Base-by-base conservation (phyloP, 805 yeast species). In the Ogataea wickerhamii region DNA sequence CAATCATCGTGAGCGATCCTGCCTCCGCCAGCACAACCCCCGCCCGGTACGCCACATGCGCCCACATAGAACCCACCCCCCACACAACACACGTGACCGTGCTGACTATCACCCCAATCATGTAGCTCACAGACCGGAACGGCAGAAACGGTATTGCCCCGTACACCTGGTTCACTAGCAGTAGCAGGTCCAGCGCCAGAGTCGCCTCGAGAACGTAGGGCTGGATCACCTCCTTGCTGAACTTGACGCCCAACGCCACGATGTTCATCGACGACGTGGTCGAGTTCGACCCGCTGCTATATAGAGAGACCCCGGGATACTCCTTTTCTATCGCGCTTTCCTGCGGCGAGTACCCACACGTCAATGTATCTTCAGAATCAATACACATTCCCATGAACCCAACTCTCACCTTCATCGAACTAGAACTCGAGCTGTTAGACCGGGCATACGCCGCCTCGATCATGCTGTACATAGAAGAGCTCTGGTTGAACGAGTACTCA, bases 31-130 rank as follows among this genome's bases (percentile, higher is more conserved):
- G 51, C n/a, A 53, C 47, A 6, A 53, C 48, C 4, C 74, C 68
- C 2, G 80, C 61, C 26, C 62, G 63, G 0, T 70, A 66, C 0
- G 82, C 82, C 35, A 79, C 76, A 48, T 76, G 78, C 34, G 71
- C 71, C 65, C 83, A 71, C 74, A 80, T 78, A 1, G 84, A 66
- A 2, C 84, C 84, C 20, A 78, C 58, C 0, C 83, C 85, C 82
- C 84, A 79, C 2, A 78, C 29, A 3, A 79, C 52, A 4, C 68
- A 63, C 32, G 67, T 47, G 0, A 62, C 41, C 0, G 67, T 56
- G 14, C 72, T 58, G 19, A 72, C 42, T 4, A 49, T 47, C 42
- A 64, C 52, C 36, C 50, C 53, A 19, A 51, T 48, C 36, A 47
- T 60, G 41, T 48, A 58, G 17, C 64, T 36, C 11, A 48, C 22